Evolutionary conservation across 352 stramenopile species (phyloP).

Genomic region (Discostella stelligera): DNA sequence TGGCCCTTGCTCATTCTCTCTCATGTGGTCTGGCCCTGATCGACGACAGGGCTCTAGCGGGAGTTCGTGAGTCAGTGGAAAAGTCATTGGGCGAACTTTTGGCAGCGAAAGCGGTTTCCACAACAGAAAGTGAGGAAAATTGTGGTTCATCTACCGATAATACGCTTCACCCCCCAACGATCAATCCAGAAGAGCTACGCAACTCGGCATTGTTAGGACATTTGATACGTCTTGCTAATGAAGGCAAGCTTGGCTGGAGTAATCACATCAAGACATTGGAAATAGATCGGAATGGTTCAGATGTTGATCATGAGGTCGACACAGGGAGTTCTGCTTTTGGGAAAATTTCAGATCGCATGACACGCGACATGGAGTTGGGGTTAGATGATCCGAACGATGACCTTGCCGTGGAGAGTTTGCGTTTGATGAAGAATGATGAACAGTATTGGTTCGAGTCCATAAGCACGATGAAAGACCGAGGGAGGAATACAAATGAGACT

Average conservation of each 20-base stretch:
- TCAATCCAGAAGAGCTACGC: constrained; percentile 61
- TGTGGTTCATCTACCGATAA: neutral
- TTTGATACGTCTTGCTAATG: constrained; percentile 61
- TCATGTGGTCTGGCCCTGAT: constrained; percentile 71
- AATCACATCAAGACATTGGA: neutral
- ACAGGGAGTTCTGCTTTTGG: constrained; percentile 22
- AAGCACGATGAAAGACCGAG: constrained; percentile 2
- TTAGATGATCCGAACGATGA: constrained; percentile 81
- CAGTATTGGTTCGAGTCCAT: constrained; percentile 50
- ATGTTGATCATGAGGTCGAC: neutral
- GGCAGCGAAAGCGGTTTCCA: neutral
- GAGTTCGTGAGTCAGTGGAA: constrained; percentile 51
- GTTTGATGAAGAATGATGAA: constrained; percentile 74
- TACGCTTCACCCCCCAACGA: constrained; percentile 17
- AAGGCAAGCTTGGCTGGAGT: constrained; percentile 48
- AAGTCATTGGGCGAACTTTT: constrained; percentile 33
- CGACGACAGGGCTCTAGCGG: constrained; percentile 68
- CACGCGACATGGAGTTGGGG: constrained; percentile 65
- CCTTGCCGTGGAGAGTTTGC: constrained; percentile 65
- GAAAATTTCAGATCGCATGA: constrained; percentile 72
- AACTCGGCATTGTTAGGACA: constrained; percentile 60
- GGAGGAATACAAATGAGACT: neutral
- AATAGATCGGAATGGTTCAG: neutral
- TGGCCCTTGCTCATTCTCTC: constrained; percentile 77
- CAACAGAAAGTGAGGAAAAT: neutral